Base-by-base conservation (phyloP, 805 yeast genomes). In the Hanseniaspora mollemarum region DNA sequence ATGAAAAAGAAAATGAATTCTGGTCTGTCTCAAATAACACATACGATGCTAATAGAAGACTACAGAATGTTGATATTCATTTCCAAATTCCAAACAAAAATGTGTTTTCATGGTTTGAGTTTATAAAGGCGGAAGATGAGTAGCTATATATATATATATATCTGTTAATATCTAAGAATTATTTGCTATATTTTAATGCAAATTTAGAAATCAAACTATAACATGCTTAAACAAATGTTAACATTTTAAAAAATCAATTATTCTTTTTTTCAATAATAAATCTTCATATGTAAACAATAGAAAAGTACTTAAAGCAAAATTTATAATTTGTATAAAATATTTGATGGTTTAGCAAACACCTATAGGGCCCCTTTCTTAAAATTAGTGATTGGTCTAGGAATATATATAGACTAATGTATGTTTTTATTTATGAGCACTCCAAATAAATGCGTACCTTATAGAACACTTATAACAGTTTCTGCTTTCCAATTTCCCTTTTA, bases 401-500 rank as follows among this genome's bases (percentile, higher is more conserved):
- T n/a, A n/a, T n/a, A n/a, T n/a, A n/a, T n/a, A n/a, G n/a, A n/a
- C n/a, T n/a, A n/a, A n/a, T n/a, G n/a, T n/a, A n/a, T n/a, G n/a
- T n/a, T n/a, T n/a, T n/a, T n/a, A n/a, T n/a, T n/a, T n/a, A n/a
- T n/a, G n/a, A n/a, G n/a, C n/a, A n/a, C n/a, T n/a, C n/a, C n/a
- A n/a, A n/a, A n/a, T n/a, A n/a, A 28, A 12, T 28, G 10, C 31
- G 12, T 28, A 8, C 31, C 12, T 28, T 28, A 28, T 28, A 28
- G 8, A 28, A 12, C 10, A n/a, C 8, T 56, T 55, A 65, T 41
- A 65, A 53, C 31, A 62, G 49, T 53, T 65, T 65, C 16, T 67
- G 62, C 52, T 65, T 65, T 10, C 58, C 58, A 42, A 65, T 63
- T 42, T 65, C 67, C 57, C 63, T 66, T 50, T 62, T 62, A 31